phyloP scores from a whole-genome alignment of 1,139 yeast genomes.

The Spathaspora sp. region DNA sequence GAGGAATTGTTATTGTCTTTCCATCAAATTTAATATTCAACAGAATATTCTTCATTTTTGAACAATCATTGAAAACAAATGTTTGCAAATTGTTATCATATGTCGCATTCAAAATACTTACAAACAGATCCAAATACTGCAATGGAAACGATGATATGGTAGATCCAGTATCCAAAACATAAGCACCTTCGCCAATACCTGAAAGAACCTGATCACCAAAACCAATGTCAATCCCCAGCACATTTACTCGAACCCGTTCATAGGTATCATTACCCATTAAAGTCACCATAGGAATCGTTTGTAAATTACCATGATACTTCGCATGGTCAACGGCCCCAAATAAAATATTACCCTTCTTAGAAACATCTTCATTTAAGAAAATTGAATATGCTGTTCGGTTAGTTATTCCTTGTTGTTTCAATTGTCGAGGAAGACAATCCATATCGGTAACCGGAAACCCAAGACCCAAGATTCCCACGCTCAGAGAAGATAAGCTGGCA shows the following conservation, averaged over 20 bases:
- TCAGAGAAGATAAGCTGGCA: constrained; percentile 11
- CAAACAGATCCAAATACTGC: background rate
- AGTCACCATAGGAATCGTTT: background rate
- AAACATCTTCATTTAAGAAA: constrained; percentile 23
- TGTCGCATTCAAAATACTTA: background rate
- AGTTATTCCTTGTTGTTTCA: constrained; percentile 45
- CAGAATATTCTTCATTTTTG: background rate
- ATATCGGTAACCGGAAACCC: no score
- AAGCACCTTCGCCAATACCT: background rate
- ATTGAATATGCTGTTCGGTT: constrained; percentile 37
- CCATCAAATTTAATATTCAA: background rate
- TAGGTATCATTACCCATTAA: background rate
- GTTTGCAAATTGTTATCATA: no score
- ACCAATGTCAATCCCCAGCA: background rate
- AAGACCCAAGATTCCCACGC: constrained; percentile 21
- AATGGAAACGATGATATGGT: background rate
- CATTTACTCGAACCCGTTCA: background rate
- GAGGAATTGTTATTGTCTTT: background rate
- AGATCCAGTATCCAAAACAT: background rate
- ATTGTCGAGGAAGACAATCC: constrained; percentile 1
- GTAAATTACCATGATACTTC: constrained; percentile 14
- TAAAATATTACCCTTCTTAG: constrained; percentile 22
- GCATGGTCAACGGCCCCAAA: constrained; percentile 32
- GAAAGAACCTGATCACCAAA: background rate
- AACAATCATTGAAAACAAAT: background rate